Evolutionary conservation across 2,329 filamentous ascomycete genomes (phyloP), one percentile per base, ranked within the genome.

Genomic region (Bipolaris sorokiniana): DNA sequence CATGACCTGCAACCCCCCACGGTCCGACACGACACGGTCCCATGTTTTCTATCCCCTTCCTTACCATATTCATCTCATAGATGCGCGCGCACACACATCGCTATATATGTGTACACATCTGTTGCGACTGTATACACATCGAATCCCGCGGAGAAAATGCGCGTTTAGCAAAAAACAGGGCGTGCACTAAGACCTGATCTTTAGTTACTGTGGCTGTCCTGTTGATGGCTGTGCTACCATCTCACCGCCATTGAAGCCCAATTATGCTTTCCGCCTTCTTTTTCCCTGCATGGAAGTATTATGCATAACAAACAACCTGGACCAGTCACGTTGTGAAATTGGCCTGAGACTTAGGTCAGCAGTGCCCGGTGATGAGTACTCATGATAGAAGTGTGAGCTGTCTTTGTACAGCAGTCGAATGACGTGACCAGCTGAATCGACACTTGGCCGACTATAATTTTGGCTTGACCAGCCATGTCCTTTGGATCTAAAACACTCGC

Each of bases 1-100:
- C 37, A 48, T 48, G 42, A 56, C 37, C 28, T 48, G 49, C 46
- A 54, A 40, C 50, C 55, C 45, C 45, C 53, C 53, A 51, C 34
- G 48, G 34, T 56, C 16, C 23, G 36, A 28, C 9, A 9, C 26
- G 26, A 28, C 26, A 2, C 26, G 2, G 7, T 28, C 10, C 26
- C 26, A 28, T 28, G 26, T 28, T 28, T 28, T 28, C 1, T 5
- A 10, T 9, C 7, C 7, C 26, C 26, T 28, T 28, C 9, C 7
- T 28, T 28, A 10, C 26, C 26, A 28, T 28, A 7, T 28, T 28
- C 26, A 28, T 28, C 26, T 28, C 9, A 9, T 28, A 9, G 4
- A 10, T 9, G 31, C 13, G 34, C 34, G 34, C 15, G n/a, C 34
- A 10, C 34, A 45, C 26, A 10, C 26, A 23, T 23, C 26, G 9